A percentile compares a stretch with the other conserved stretches of the same genome.
Conservation (phyloP, 768 basidiomycete species). For the Lactifluus rugatus region DNA sequence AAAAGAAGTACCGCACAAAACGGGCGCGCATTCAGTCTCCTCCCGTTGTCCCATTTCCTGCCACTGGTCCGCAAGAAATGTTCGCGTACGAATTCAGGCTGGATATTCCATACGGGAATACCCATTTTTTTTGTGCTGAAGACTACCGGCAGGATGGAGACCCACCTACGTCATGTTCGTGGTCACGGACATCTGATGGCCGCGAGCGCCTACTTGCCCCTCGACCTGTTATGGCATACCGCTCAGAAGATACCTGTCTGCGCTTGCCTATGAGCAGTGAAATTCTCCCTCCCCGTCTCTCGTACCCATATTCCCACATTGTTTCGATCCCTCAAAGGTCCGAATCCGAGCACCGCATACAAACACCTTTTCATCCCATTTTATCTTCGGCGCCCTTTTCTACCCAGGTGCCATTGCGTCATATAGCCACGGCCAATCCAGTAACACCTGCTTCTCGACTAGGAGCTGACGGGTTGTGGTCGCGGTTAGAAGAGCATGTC, state of each 20-base stretch:
- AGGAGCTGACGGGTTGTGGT: neutral
- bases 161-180: neutral
- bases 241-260: neutral
- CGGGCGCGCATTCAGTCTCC: conserved; percentile 12
- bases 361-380: neutral
- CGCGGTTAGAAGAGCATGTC: neutral
- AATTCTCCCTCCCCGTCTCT: neutral
- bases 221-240: neutral
- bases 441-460: neutral
- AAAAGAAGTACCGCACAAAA: conserved; percentile 11
- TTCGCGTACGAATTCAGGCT: conserved; percentile 17
- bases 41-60: conserved; percentile 12
- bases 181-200: neutral
- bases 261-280: neutral
- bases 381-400: neutral
- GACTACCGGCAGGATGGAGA: neutral
- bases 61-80: conserved; percentile 19
- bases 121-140: neutral
- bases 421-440: neutral
- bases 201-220: neutral
- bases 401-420: neutral
- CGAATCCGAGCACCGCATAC: neutral
- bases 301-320: neutral
- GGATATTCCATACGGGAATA: neutral
- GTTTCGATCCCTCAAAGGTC: neutral